A percentile compares a stretch with the other conserved stretches of the same genome.
These are phyloP conservation scores for Volvariella volvacea DNA, from an alignment of 1,284 basidiomycete genomes.

Conservation along the genomic window DNA sequence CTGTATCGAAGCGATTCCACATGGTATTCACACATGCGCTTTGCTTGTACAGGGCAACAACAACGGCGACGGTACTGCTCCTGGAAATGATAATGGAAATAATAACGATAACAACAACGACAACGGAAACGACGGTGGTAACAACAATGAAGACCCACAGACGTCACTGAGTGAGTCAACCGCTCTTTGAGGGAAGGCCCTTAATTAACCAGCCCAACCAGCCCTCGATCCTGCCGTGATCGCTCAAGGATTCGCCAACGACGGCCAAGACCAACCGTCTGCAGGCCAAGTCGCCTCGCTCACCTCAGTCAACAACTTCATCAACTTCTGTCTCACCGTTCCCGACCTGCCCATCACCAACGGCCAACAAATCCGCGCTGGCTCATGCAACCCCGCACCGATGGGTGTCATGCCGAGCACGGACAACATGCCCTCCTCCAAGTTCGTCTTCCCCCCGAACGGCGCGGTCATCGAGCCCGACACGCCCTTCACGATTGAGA, in stretches of 20 bases:
- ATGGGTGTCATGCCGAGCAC: constrained; percentile 17
- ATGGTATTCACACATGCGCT: too few relatives aligned
- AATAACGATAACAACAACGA: background rate
- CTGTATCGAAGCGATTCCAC: too few relatives aligned
- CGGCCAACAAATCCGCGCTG: constrained; percentile 41
- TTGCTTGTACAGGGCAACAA: constrained; percentile 6
- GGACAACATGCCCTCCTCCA: constrained; percentile 19
- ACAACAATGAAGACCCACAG: constrained; percentile 22
- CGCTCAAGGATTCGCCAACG: constrained; percentile 35
- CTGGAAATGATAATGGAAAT: too few relatives aligned
- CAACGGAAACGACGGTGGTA: constrained; percentile 5
- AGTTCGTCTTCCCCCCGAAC: constrained; percentile 17
- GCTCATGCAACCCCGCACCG: constrained; percentile 44
- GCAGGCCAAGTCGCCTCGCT: constrained; percentile 23
- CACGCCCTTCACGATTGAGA: constrained; percentile 15
- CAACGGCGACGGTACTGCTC: background rate
- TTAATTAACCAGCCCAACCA: constrained; percentile 8
- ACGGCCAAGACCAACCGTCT: constrained; percentile 33
- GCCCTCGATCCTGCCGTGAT: constrained; percentile 40
- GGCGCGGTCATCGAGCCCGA: constrained; percentile 14
- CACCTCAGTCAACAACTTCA: constrained; percentile 33
- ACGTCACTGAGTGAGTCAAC: constrained; percentile 26
- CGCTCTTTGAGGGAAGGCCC: background rate
- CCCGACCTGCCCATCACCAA: constrained; percentile 41
- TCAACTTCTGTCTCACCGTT: constrained; percentile 52